Percentiles rank a stretch among this genome's conserved stretches.
phyloP scores from a whole-genome alignment of 164 flowering plant species.

The Pachysandra terminalis region DNA sequence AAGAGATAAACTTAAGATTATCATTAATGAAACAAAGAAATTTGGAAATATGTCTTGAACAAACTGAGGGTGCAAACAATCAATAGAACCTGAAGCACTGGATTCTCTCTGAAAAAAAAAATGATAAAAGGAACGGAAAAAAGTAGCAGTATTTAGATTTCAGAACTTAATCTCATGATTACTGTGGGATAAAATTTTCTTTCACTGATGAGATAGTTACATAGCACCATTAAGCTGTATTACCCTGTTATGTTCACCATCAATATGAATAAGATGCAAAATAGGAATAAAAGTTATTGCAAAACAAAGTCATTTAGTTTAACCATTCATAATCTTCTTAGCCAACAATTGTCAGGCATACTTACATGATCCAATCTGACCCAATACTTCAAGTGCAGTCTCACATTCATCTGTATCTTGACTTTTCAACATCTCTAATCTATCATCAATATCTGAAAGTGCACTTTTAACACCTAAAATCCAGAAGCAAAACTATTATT shows the following conservation, averaged over 20 bases:
- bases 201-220: no score
- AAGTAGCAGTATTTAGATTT: no score
- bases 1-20: neutral
- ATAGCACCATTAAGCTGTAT: no score
- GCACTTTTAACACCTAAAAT: conserved; percentile 43
- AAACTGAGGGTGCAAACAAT: neutral
- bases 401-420: conserved; percentile 74
- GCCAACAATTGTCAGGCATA: conserved; percentile 6
- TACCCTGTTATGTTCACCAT: no score
- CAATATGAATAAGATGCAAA: no score
- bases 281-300: no score
- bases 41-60: neutral
- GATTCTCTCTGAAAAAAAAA: neutral
- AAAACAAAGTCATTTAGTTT: neutral
- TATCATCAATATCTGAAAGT: conserved; percentile 53
- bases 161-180: neutral
- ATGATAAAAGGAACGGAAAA: no score
- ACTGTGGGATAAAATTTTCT: neutral
- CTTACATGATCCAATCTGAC: conserved; percentile 90
- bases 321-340: neutral
- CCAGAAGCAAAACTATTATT: conserved; percentile 9
- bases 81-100: neutral
- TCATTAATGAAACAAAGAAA: neutral
- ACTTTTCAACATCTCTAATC: conserved; percentile 43
- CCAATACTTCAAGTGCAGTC: conserved; percentile 82